Evolutionary conservation across 192 early-diverging fungal species (phyloP).

Genomic region (Jimgerdemannia flammicorona): DNA sequence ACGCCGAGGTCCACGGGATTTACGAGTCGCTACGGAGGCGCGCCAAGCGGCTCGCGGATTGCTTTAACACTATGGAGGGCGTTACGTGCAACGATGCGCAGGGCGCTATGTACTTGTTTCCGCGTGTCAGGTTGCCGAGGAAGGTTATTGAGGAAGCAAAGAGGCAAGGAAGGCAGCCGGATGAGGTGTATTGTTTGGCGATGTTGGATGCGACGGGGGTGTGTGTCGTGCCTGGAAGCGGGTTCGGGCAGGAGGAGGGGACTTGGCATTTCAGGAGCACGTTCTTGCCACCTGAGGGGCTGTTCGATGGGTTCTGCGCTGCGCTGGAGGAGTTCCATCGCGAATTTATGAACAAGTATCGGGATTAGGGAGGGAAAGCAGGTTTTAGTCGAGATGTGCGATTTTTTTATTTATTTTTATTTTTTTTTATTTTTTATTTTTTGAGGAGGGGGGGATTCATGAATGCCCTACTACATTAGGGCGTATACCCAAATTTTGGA

Average conservation of each 20-base stretch:
- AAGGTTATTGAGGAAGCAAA: constrained; percentile 78
- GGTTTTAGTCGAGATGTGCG: background rate
- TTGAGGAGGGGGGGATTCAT: background rate
- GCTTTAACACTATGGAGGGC: constrained; percentile 81
- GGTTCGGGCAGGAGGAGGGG: constrained; percentile 85
- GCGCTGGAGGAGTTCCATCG: constrained; percentile 77
- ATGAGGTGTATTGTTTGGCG: constrained; percentile 87
- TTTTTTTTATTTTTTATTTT: too few relatives aligned
- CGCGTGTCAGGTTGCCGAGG: constrained; percentile 67
- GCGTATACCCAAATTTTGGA: too few relatives aligned
- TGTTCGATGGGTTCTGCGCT: constrained; percentile 87
- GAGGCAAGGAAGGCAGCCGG: constrained; percentile 68
- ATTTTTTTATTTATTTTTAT: too few relatives aligned
- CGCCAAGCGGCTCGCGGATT: constrained; percentile 65
- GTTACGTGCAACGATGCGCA: constrained; percentile 83
- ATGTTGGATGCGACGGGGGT: constrained; percentile 94
- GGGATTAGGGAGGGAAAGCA: constrained; percentile 21
- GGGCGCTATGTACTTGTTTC: constrained; percentile 98
- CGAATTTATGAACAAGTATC: constrained; percentile 75
- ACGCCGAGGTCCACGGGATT: constrained; percentile 67
- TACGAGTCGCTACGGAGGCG: constrained; percentile 79
- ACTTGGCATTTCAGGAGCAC: constrained; percentile 97
- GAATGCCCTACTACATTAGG: too few relatives aligned
- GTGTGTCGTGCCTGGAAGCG: constrained; percentile 92
- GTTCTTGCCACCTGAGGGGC: constrained; percentile 90